phyloP scores from a whole-genome alignment of 2,329 filamentous ascomycete species.

The Westerdykella sp. region DNA sequence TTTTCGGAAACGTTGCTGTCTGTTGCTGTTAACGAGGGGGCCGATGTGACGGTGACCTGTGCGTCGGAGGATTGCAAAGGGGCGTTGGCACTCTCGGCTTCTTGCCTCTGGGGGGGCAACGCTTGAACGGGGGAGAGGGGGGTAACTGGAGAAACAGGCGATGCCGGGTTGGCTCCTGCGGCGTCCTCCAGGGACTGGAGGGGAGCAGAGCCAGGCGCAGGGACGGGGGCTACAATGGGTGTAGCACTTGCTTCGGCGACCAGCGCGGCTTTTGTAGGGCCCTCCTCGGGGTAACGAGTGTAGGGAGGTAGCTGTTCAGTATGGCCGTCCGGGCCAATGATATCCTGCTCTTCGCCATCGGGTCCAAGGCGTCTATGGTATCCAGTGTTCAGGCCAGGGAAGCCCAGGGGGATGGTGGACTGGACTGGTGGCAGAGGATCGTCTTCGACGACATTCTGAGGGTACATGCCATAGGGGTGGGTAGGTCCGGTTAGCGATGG shows the following conservation, averaged over 20 bases:
- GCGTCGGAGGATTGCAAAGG: not conserved
- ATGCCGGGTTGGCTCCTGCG: slow-evolving; percentile 6
- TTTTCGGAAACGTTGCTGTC: slow-evolving; percentile 27
- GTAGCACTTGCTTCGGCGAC: slow-evolving; percentile 31
- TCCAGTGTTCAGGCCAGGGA: slow-evolving; percentile 58
- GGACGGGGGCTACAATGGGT: slow-evolving; percentile 12
- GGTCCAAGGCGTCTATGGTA: slow-evolving; percentile 71
- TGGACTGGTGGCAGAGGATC: slow-evolving; percentile 36
- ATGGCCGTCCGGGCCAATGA: slow-evolving; percentile 83
- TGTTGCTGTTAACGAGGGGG: slow-evolving; percentile 20
- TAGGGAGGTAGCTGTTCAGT: slow-evolving; percentile 90
- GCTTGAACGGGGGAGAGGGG: slow-evolving; percentile 5
- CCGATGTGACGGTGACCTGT: slow-evolving; percentile 13
- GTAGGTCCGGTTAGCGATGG: slow-evolving; percentile 59
- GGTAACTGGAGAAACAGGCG: slow-evolving; percentile 19
- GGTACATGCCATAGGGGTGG: slow-evolving; percentile 82
- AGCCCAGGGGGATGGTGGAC: slow-evolving; percentile 61
- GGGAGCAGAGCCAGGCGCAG: slow-evolving; percentile 11
- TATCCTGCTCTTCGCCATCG: slow-evolving; percentile 79
- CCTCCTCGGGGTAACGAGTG: slow-evolving; percentile 76
- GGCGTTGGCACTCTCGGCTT: not conserved
- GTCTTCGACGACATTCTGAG: slow-evolving; percentile 64
- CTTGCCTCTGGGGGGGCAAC: not conserved
- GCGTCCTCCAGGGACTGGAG: slow-evolving; percentile 19
- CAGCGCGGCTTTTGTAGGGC: slow-evolving; percentile 52